Base-by-base conservation (phyloP, 768 basidiomycete species). In the Suillus fuscotomentosus region DNA sequence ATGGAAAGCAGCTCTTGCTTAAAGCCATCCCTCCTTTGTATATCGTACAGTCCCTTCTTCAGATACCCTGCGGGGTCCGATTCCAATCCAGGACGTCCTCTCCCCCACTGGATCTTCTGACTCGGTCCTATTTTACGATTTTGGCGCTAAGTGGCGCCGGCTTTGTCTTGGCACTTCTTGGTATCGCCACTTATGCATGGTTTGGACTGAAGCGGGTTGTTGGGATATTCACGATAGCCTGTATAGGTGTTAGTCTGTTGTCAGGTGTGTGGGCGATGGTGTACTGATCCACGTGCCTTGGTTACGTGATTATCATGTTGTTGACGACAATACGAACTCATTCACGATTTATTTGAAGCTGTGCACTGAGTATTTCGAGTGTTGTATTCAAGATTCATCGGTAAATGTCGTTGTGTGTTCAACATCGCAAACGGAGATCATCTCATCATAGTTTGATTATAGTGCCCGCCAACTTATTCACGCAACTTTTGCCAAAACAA, bases 111-210 rank as follows among this genome's bases (percentile, higher is more conserved):
- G 50, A 67, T 36, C 68, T 76, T 13, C 31, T 76, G 0, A 69
- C 67, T 6, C 67, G 66, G 9, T 76, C 73, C 62, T 77, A 70
- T 38, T 65, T 64, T 38, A 77, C 69, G 38, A 69, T 66, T 9
- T 68, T 77, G 17, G 65, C n/a, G 38, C 67, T 75, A 34, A 51
- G 73, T 14, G 48, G 70, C 17, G 39, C 34, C 13, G 75, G 75
- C 2, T 77, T 77, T 47, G 42, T 68, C 31, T 60, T 71, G 54
- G 71, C 68, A 9, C 38, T 77, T 41, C 62, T 63, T 9, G 76
- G 76, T 13, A 70, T 76, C 60, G 66, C 73, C 20, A 15, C 64
- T 8, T 76, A 69, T 57, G n/a, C 65, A 48, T 76, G 75, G 75
- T 51, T 55, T 54, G 71, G 68, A 34, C 61, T 76, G 56, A 65